Conservation (phyloP, 768 basidiomycete genomes). For the Boletus patriciae region DNA sequence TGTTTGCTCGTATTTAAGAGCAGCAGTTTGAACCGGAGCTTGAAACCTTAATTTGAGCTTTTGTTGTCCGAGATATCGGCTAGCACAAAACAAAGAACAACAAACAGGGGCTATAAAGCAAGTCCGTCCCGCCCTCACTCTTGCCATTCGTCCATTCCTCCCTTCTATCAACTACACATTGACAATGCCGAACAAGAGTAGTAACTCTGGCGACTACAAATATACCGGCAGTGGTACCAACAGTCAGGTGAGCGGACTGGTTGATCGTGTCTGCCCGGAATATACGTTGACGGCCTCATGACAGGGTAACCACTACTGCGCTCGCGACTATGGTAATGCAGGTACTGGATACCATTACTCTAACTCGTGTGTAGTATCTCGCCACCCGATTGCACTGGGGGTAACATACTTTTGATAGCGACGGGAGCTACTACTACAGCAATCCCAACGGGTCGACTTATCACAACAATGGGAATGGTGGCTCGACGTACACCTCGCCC, state of each 20-base stretch:
- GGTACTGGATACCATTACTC: slow-evolving; percentile 60
- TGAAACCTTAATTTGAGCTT: no score
- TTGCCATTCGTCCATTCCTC: neutral
- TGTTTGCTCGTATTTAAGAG: no score
- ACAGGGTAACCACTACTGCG: slow-evolving; percentile 64
- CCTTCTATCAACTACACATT: neutral
- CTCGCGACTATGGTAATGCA: slow-evolving; percentile 46
- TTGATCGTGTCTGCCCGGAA: neutral
- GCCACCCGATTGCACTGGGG: neutral
- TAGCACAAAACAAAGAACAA: slow-evolving; percentile 14
- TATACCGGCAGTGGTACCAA: slow-evolving; percentile 54
- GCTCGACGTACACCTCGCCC: slow-evolving; percentile 52
- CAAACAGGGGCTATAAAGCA: slow-evolving; percentile 10
- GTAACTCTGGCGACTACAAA: slow-evolving; percentile 34
- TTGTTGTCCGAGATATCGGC: neutral
- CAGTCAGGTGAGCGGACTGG: slow-evolving; percentile 39
- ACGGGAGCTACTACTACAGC: slow-evolving; percentile 63
- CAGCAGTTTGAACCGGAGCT: no score
- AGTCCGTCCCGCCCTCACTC: neutral
- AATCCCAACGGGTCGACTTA: slow-evolving; percentile 64
- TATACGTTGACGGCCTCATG: neutral
- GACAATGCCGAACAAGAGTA: slow-evolving; percentile 18
- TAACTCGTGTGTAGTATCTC: slow-evolving; percentile 42
- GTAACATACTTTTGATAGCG: slow-evolving; percentile 24
- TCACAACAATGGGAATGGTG: slow-evolving; percentile 51